A percentile compares a stretch with the other conserved stretches of the same genome.
These are phyloP conservation scores for Epichloe brachyelytri DNA, from an alignment of 2,329 filamentous ascomycete genomes.

Conservation along the genomic window DNA sequence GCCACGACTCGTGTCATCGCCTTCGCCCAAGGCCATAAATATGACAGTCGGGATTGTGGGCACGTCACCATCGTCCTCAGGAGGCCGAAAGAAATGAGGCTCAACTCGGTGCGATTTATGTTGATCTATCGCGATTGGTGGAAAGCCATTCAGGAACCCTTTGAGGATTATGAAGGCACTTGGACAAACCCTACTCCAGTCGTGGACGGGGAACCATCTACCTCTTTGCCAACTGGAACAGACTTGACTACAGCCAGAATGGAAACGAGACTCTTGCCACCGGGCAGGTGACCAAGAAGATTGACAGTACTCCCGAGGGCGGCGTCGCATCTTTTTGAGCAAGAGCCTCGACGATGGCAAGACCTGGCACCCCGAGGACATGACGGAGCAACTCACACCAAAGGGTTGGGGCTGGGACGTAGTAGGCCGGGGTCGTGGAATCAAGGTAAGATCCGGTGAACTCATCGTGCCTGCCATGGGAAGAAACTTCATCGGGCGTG, in stretches of 20 bases:
- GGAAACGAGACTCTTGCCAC: conserved; percentile 12
- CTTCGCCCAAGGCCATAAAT: conserved; percentile 15
- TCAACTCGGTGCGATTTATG: rapidly evolving
- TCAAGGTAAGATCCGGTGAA: conserved; percentile 10
- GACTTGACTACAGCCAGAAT: conserved; percentile 14
- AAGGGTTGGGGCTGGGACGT: conserved; percentile 10
- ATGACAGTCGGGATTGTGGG: conserved; percentile 15
- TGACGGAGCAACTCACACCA: conserved; percentile 11
- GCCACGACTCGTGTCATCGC: conserved; percentile 14
- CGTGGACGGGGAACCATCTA: conserved; percentile 18
- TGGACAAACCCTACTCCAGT: conserved; percentile 20
- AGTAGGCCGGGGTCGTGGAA: conserved; percentile 13
- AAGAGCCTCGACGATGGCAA: conserved; percentile 13
- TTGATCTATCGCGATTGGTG: neutral
- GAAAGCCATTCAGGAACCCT: conserved; percentile 15
- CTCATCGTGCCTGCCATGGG: conserved; percentile 11
- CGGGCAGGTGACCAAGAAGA: conserved; percentile 10
- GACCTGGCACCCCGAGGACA: conserved; percentile 13
- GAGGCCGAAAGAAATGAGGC: rapidly evolving
- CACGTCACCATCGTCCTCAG: conserved; percentile 19
- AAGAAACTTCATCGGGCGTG: conserved; percentile 13
- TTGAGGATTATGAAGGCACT: conserved; percentile 12
- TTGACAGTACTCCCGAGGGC: conserved; percentile 11
- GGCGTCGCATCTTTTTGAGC: conserved; percentile 14
- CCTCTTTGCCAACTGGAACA: conserved; percentile 18